Evolutionary conservation across 192 early-diverging fungal species (phyloP).

Genomic region (Coemansia sp.): DNA sequence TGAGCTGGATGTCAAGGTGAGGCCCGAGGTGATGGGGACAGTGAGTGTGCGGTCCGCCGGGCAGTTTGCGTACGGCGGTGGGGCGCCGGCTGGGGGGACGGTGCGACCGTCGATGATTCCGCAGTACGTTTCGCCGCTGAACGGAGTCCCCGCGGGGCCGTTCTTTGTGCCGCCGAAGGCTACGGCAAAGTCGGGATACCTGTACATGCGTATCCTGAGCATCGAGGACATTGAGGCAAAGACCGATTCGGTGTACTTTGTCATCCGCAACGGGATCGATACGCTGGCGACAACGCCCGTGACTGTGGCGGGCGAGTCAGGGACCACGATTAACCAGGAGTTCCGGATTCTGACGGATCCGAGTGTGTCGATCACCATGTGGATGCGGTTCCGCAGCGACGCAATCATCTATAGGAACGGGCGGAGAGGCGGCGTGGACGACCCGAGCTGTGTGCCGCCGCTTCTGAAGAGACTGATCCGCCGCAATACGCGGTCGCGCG

Average conservation of each 20-base stretch:
- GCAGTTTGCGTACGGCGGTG: slow-evolving; percentile 29
- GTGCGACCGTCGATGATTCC: slow-evolving; percentile 47
- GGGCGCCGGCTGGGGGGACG: slow-evolving; percentile 25
- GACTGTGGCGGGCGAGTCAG: slow-evolving; percentile 13
- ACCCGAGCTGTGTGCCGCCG: slow-evolving; percentile 41
- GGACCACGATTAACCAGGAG: slow-evolving; percentile 52
- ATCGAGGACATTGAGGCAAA: slow-evolving; percentile 48
- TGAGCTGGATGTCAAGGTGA: slow-evolving; percentile 26
- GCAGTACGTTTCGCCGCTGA: slow-evolving; percentile 47
- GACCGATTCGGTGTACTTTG: slow-evolving; percentile 52
- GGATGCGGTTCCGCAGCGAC: slow-evolving; percentile 55
- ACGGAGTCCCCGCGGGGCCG: slow-evolving; percentile 44
- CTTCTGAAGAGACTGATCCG: slow-evolving; percentile 46
- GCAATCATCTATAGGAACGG: slow-evolving; percentile 37
- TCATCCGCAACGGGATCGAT: slow-evolving; percentile 56
- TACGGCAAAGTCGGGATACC: slow-evolving; percentile 32
- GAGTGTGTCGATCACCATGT: slow-evolving; percentile 52
- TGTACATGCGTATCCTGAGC: slow-evolving; percentile 55
- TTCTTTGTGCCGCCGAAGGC: slow-evolving; percentile 52
- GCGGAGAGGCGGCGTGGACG: not conserved
- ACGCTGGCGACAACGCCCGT: slow-evolving; percentile 51
- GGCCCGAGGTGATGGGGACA: slow-evolving; percentile 25
- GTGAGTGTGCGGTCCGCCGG: slow-evolving; percentile 31
- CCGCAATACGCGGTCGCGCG: slow-evolving; percentile 50
- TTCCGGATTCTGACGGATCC: slow-evolving; percentile 54